Percentiles rank a stretch among this genome's conserved stretches.
Evolutionary conservation across 768 basidiomycete species (phyloP).

Genomic region (Pulveroboletus sp.): DNA sequence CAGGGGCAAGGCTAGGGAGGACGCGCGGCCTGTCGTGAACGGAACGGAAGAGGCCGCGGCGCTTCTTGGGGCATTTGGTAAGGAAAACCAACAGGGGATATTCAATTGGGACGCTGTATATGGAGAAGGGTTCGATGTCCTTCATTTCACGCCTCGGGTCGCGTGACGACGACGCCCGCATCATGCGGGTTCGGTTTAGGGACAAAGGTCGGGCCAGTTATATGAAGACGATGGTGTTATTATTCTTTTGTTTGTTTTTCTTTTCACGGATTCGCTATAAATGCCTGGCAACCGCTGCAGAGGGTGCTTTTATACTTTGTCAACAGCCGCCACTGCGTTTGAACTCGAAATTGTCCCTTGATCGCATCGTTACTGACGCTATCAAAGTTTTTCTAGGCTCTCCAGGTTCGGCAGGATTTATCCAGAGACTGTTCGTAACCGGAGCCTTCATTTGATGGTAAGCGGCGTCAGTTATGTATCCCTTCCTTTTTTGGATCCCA

Average conservation of each 20-base stretch:
- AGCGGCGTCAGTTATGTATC: constrained; percentile 19
- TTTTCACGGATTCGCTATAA: constrained; percentile 5
- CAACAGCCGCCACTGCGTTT: too few relatives aligned
- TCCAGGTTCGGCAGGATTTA: neutral
- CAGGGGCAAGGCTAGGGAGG: constrained; percentile 51
- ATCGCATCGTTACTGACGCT: too few relatives aligned
- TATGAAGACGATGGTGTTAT: constrained; percentile 19
- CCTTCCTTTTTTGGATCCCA: constrained; percentile 28
- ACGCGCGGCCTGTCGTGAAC: constrained; percentile 50
- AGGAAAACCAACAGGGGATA: constrained; percentile 63
- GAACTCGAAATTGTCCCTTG: too few relatives aligned
- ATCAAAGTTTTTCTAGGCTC: neutral
- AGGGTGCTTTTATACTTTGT: neutral
- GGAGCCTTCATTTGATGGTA: constrained; percentile 19
- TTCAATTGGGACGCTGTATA: constrained; percentile 70
- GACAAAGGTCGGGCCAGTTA: too few relatives aligned
- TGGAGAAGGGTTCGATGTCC: constrained; percentile 64
- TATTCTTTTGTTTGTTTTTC: constrained; percentile 10
- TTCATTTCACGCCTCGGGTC: constrained; percentile 43
- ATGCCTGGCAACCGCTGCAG: constrained; percentile 24
- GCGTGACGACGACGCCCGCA: constrained; percentile 9
- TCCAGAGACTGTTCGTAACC: constrained; percentile 9
- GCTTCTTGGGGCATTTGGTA: constrained; percentile 62
- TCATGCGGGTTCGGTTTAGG: neutral
- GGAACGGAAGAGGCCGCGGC: constrained; percentile 44